phyloP scores from a whole-genome alignment of 805 yeast genomes.

The Candida dendrica region DNA sequence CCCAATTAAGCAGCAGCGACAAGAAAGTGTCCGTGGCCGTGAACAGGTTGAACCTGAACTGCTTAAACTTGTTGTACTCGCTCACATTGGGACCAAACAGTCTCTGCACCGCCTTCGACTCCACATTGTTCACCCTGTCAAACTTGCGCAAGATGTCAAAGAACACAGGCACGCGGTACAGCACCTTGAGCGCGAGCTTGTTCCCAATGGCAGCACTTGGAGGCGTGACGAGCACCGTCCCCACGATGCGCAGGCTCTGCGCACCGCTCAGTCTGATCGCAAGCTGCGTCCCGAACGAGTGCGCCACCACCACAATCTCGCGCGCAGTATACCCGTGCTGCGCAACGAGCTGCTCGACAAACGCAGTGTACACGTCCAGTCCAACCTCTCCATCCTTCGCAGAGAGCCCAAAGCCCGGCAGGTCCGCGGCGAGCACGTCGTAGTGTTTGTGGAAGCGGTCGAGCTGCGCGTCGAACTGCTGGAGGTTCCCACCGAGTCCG shows the following conservation, averaged over 20 bases:
- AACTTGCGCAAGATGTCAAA: slow-evolving; percentile 17
- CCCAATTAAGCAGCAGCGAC: background rate
- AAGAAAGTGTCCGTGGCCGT: background rate
- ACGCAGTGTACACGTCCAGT: no score
- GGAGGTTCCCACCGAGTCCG: slow-evolving; percentile 86
- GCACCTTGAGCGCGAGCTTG: slow-evolving; percentile 1
- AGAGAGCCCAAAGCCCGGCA: slow-evolving; percentile 77
- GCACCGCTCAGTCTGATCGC: slow-evolving; percentile 37
- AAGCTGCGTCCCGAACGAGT: slow-evolving; percentile 67
- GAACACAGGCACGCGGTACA: slow-evolving; percentile 5
- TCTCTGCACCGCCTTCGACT: slow-evolving; percentile 13
- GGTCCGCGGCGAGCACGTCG: slow-evolving; percentile 63
- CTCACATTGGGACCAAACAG: slow-evolving; percentile 8
- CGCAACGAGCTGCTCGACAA: slow-evolving; percentile 9
- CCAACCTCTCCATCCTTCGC: background rate
- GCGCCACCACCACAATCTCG: slow-evolving; percentile 47
- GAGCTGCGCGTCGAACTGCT: slow-evolving; percentile 69
- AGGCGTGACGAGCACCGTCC: slow-evolving; percentile 36
- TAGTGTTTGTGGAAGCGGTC: slow-evolving; percentile 55
- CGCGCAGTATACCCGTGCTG: slow-evolving; percentile 7
- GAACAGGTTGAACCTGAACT: slow-evolving; percentile 17
- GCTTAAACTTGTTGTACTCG: slow-evolving; percentile 16
- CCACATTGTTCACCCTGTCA: slow-evolving; percentile 18
- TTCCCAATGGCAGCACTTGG: slow-evolving; percentile 27
- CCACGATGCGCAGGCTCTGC: slow-evolving; percentile 1